These are phyloP conservation scores for Hypoxylon rickii DNA, from an alignment of 495 filamentous ascomycete species.

Conservation along the genomic window DNA sequence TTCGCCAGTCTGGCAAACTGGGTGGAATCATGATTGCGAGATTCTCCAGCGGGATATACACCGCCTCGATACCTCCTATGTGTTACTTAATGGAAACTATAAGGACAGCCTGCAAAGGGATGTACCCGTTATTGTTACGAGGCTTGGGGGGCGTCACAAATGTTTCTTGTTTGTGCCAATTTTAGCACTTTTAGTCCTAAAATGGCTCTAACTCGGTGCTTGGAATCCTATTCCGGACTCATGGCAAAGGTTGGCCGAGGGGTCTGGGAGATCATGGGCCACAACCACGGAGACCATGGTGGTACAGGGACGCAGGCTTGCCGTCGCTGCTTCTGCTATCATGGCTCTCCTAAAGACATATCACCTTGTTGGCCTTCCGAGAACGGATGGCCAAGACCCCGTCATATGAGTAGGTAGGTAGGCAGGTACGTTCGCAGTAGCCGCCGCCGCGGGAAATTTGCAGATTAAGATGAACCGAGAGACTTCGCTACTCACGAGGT, in stretches of 20 bases:
- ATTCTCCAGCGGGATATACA: constrained; percentile 4
- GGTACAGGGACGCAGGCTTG: constrained; percentile 18
- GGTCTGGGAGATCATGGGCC: background rate
- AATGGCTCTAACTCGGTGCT: constrained; percentile 5
- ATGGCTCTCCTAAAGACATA: constrained; percentile 1
- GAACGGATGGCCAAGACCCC: background rate
- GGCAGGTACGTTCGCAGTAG: background rate
- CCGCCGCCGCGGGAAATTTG: no score
- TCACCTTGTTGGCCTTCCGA: background rate
- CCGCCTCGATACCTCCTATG: constrained; percentile 2
- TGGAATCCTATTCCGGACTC: background rate
- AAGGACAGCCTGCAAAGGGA: constrained; percentile 1
- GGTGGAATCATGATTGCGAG: background rate
- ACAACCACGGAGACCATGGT: constrained; percentile 4
- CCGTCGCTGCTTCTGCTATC: constrained; percentile 1
- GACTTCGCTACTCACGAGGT: constrained; percentile 19
- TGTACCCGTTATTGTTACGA: constrained; percentile 1
- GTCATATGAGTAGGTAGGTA: background rate
- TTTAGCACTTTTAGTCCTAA: constrained; percentile 1
- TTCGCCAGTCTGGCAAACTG: background rate
- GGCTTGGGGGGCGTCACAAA: constrained; percentile 13
- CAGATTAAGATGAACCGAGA: no score
- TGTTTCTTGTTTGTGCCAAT: constrained; percentile 12
- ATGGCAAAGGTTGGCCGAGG: background rate
- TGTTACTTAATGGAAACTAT: background rate